Percentiles rank a stretch among this genome's conserved stretches.
Conservation (phyloP, 169 alveolate genomes). For the Besnoitia besnoiti region DNA sequence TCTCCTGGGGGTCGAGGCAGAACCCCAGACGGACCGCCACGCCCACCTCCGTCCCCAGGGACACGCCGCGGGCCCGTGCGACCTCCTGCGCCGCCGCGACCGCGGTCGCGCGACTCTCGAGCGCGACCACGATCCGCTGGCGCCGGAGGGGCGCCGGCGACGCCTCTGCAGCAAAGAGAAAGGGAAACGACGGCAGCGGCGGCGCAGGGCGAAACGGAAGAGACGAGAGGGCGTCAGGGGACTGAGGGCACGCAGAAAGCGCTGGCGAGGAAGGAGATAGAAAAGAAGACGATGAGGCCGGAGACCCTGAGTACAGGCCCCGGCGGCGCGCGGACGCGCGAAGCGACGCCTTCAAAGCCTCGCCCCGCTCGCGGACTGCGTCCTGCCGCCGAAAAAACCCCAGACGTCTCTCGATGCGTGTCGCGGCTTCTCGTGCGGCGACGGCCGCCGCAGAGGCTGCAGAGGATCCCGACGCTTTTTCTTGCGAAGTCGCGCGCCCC, state of each 20-base stretch:
- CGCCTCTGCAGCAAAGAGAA: neutral
- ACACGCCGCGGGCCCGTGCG: neutral
- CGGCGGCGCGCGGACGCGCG: neutral
- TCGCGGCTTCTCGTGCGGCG: neutral
- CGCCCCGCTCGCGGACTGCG: neutral
- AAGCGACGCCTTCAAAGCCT: neutral
- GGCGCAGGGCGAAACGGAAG: neutral
- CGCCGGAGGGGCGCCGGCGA: neutral
- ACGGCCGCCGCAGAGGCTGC: neutral
- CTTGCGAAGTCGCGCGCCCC: too few relatives aligned
- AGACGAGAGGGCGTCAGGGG: neutral
- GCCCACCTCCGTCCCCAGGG: neutral
- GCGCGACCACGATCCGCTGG: constrained; percentile 24
- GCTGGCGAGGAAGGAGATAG: neutral
- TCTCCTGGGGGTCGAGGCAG: neutral
- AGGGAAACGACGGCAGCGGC: neutral
- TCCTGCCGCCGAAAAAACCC: neutral
- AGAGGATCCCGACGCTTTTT: too few relatives aligned
- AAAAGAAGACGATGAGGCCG: neutral
- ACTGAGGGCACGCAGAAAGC: neutral
- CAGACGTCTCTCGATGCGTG: neutral
- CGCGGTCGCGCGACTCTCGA: neutral
- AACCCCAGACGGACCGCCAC: neutral
- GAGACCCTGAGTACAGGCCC: neutral
- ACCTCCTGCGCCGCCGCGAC: constrained; percentile 15